Evolutionary conservation across 1,139 yeast species (phyloP).

Genomic region (Meyerozyma smithsonii): DNA sequence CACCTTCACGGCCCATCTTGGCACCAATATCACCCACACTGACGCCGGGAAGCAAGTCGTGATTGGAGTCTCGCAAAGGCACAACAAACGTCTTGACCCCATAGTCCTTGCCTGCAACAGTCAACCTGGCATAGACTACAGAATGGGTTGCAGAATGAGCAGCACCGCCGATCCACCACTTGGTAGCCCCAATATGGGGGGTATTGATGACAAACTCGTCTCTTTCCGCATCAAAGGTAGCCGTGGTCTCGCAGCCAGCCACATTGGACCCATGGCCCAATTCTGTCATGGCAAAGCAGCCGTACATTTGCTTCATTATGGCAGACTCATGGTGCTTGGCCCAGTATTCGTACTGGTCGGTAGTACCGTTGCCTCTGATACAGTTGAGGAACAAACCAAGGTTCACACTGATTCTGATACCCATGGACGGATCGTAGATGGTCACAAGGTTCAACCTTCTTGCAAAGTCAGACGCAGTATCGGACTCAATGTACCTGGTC

Average conservation of each 20-base stretch:
- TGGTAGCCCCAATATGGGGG: conserved; percentile 17
- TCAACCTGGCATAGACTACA: conserved; percentile 13
- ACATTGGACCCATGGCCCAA: conserved; percentile 17
- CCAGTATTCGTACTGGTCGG: conserved; percentile 13
- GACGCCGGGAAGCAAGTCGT: conserved; percentile 14
- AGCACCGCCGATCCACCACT: conserved; percentile 18
- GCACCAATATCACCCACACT: conserved; percentile 15
- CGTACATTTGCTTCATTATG: conserved; percentile 14
- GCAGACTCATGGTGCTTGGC: conserved; percentile 13
- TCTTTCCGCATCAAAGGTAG: conserved; percentile 12
- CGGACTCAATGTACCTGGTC: conserved; percentile 16
- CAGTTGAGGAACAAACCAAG: conserved; percentile 15
- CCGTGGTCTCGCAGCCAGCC: conserved; percentile 16
- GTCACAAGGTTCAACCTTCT: conserved; percentile 13
- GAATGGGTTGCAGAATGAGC: conserved; percentile 17
- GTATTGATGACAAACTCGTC: conserved; percentile 16
- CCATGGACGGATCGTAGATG: conserved; percentile 14
- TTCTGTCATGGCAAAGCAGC: conserved; percentile 17
- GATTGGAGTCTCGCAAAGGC: conserved; percentile 14
- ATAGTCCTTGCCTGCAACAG: conserved; percentile 15
- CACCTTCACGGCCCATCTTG: conserved; percentile 17
- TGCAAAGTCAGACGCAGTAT: conserved; percentile 12
- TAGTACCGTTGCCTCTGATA: conserved; percentile 15
- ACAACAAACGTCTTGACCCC: conserved; percentile 17
- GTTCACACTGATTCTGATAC: conserved; percentile 14